phyloP scores from a whole-genome alignment of 495 filamentous ascomycete genomes.

The Aspergillus olivimuriae region DNA sequence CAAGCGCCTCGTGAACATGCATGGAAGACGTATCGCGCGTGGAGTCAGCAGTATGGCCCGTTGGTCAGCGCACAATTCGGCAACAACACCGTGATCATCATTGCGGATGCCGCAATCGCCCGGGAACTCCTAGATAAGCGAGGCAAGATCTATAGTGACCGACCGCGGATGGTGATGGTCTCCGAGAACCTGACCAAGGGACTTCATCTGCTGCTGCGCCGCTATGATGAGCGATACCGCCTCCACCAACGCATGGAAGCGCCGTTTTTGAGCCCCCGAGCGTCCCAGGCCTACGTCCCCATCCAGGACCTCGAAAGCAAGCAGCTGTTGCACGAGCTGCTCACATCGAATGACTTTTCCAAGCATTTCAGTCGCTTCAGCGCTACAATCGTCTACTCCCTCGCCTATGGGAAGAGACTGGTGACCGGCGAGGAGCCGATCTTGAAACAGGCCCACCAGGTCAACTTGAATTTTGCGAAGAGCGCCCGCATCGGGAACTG shows the following conservation, averaged over 20 bases:
- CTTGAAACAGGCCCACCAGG: slow-evolving; percentile 14
- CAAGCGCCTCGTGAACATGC: slow-evolving; percentile 7
- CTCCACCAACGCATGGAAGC: slow-evolving; percentile 7
- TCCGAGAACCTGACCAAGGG: slow-evolving; percentile 12
- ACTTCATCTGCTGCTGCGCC: slow-evolving; percentile 17
- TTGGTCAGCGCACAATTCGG: slow-evolving; percentile 10
- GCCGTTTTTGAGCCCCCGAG: not conserved
- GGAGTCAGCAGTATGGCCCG: slow-evolving; percentile 19
- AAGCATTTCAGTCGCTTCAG: slow-evolving; percentile 53
- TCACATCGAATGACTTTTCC: slow-evolving; percentile 33
- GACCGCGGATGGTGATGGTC: slow-evolving; percentile 18
- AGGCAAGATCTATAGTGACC: slow-evolving; percentile 12
- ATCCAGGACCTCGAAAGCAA: slow-evolving; percentile 14
- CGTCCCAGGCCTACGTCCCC: not conserved
- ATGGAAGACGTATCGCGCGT: slow-evolving; percentile 9
- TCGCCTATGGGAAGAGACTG: slow-evolving; percentile 49
- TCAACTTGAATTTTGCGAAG: slow-evolving; percentile 4
- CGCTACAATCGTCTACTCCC: slow-evolving; percentile 47
- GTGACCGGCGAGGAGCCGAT: not conserved
- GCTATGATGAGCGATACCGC: slow-evolving; percentile 8
- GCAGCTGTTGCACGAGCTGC: slow-evolving; percentile 10
- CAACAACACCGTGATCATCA: slow-evolving; percentile 6
- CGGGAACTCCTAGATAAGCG: slow-evolving; percentile 16
- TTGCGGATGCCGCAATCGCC: slow-evolving; percentile 1
- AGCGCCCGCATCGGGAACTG: slow-evolving; percentile 10